These are phyloP conservation scores for Suhomyces anneliseae DNA, from an alignment of 1,139 yeast species.

Conservation along the genomic window DNA sequence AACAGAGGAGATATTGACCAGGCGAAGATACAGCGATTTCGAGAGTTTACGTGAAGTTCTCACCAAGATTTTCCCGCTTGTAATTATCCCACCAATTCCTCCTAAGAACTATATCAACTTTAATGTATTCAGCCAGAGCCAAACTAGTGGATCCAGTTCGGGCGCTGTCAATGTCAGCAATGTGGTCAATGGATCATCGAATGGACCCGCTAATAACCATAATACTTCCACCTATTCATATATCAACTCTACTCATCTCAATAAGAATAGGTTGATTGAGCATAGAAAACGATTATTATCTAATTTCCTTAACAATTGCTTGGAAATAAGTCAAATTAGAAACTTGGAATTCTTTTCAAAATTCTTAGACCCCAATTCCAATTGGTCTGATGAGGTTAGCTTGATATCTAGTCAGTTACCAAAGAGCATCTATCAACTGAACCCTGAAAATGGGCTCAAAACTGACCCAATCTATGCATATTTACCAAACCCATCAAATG, in stretches of 20 bases:
- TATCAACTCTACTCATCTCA: slow-evolving; percentile 46
- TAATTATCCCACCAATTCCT: slow-evolving; percentile 90
- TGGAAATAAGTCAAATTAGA: slow-evolving; percentile 54
- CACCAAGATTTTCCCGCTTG: slow-evolving; percentile 73
- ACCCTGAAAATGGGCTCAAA: slow-evolving; percentile 55
- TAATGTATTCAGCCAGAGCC: slow-evolving; percentile 27
- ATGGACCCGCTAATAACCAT: slow-evolving; percentile 1
- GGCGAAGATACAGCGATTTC: slow-evolving; percentile 89
- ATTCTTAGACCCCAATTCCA: slow-evolving; percentile 81
- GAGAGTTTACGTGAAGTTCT: slow-evolving; percentile 75
- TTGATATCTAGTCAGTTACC: slow-evolving; percentile 43
- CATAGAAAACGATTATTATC: slow-evolving; percentile 76
- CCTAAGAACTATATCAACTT: slow-evolving; percentile 69
- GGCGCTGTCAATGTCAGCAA: slow-evolving; percentile 3
- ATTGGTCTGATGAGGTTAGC: slow-evolving; percentile 62
- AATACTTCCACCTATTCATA: slow-evolving; percentile 30
- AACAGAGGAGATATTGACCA: slow-evolving; percentile 56
- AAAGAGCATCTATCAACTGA: slow-evolving; percentile 47
- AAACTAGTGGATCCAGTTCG: slow-evolving; percentile 7
- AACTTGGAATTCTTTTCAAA: slow-evolving; percentile 66
- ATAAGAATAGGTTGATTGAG: slow-evolving; percentile 45
- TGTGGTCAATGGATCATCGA: slow-evolving; percentile 6
- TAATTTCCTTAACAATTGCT: slow-evolving; percentile 76
- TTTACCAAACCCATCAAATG: slow-evolving; percentile 61
- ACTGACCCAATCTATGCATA: slow-evolving; percentile 60